A percentile compares a stretch with the other conserved stretches of the same genome.
Evolutionary conservation across 495 filamentous ascomycete species (phyloP).

Genomic region (Hypoxylon crocopeplum): DNA sequence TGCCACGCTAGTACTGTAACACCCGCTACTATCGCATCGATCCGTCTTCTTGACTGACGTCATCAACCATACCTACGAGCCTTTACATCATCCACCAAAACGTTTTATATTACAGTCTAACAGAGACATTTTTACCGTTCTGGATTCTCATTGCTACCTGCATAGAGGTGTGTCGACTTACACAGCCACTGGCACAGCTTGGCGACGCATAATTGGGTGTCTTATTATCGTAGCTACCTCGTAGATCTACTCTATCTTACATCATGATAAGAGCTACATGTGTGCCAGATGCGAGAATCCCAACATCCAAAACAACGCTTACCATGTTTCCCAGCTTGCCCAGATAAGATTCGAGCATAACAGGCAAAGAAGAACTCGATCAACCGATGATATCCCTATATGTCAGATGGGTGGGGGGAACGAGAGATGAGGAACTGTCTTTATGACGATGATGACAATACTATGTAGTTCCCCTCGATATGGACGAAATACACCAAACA

Average conservation of each 20-base stretch:
- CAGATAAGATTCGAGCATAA: background rate
- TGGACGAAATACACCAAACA: background rate
- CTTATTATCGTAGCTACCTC: conserved; percentile 6
- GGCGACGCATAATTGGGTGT: conserved; percentile 17
- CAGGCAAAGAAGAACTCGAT: background rate
- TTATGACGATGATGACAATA: conserved; percentile 20
- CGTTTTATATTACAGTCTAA: background rate
- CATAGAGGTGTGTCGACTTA: background rate
- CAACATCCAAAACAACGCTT: background rate
- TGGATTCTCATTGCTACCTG: no score
- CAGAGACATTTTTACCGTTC: background rate
- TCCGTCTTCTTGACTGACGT: conserved; percentile 18
- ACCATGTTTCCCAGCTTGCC: background rate
- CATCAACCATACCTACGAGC: conserved; percentile 6
- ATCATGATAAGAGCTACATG: conserved; percentile 18
- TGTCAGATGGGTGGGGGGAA: background rate
- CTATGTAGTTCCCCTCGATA: conserved; percentile 1
- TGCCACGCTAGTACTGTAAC: conserved; percentile 15
- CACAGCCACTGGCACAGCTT: conserved; percentile 20
- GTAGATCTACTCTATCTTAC: conserved; percentile 20
- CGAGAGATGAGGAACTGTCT: background rate
- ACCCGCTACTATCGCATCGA: background rate
- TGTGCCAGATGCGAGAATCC: background rate
- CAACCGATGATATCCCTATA: background rate
- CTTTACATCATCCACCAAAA: background rate